Conservation (phyloP, 2,329 filamentous ascomycete species). For the Botrytis byssoidea region DNA sequence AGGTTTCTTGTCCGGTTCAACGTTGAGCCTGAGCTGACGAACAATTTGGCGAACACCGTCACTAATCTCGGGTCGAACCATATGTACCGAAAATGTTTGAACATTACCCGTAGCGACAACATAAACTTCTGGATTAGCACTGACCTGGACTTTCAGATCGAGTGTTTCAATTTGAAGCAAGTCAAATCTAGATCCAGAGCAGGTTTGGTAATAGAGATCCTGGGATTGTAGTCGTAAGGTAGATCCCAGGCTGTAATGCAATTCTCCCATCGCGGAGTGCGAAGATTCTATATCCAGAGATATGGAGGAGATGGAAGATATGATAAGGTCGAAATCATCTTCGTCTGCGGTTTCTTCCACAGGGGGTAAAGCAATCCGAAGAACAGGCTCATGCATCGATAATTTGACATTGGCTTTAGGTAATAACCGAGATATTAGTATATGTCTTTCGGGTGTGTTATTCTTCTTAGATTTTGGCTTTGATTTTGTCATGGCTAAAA, state of each 20-base stretch:
- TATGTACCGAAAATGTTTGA: conserved; percentile 83
- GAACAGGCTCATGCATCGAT: conserved; percentile 92
- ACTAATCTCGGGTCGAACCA: conserved; percentile 89
- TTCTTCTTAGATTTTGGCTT: conserved; percentile 46
- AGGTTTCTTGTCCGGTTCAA: conserved; percentile 60
- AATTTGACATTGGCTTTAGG: conserved; percentile 95
- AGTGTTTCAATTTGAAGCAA: conserved; percentile 84
- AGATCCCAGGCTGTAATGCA: conserved; percentile 83
- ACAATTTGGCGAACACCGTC: conserved; percentile 91
- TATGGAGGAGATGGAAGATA: conserved; percentile 90
- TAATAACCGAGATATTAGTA: conserved; percentile 82
- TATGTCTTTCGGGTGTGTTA: conserved; percentile 54
- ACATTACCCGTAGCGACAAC: conserved; percentile 77
- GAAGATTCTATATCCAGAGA: conserved; percentile 93
- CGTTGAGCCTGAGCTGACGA: conserved; percentile 71
- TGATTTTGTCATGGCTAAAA: conserved; percentile 71
- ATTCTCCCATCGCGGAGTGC: conserved; percentile 79
- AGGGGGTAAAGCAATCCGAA: conserved; percentile 84
- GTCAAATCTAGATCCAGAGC: conserved; percentile 77
- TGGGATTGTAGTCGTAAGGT: conserved; percentile 82
- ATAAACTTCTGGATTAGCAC: conserved; percentile 79
- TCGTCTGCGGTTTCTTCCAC: conserved; percentile 62
- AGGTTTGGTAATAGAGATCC: conserved; percentile 91
- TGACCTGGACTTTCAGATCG: conserved; percentile 82
- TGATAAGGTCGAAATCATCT: conserved; percentile 91